Evolutionary conservation across 2,329 filamentous ascomycete species (phyloP).

Genomic region (Chrysoporthe puriensis): DNA sequence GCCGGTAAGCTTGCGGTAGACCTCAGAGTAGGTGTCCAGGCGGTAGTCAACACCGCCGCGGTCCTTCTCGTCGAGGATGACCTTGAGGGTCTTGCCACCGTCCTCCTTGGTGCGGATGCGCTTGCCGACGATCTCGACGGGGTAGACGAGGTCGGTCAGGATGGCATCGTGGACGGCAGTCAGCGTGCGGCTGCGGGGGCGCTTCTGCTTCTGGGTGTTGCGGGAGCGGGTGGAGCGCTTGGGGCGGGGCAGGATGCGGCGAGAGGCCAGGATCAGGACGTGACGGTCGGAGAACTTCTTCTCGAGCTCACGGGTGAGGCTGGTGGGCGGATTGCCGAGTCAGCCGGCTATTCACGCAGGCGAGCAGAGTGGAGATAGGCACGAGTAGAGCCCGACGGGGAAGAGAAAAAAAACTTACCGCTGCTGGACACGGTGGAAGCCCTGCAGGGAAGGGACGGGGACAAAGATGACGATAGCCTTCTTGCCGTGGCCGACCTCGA

Average conservation of each 20-base stretch:
- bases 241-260: conserved; percentile 97
- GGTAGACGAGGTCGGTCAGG: conserved; percentile 97
- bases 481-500: conserved; percentile 99
- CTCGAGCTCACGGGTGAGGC: conserved; percentile 99
- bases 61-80: conserved; percentile 99
- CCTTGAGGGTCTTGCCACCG: conserved; percentile 97
- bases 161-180: conserved; percentile 99
- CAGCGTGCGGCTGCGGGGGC: conserved; percentile 94
- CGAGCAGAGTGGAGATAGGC: not conserved
- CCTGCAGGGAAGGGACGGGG: conserved; percentile 96
- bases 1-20: conserved; percentile 97
- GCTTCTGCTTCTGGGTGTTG: conserved; percentile 98
- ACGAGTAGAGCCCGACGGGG: not conserved
- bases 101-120: conserved; percentile 98
- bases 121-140: conserved; percentile 99
- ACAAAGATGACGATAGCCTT: conserved; percentile 99
- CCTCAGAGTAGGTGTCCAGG: conserved; percentile 99
- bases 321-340: conserved; percentile 41
- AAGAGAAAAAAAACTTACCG: conserved; percentile 67
- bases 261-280: conserved; percentile 97
- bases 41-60: conserved; percentile 98
- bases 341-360: not conserved
- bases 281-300: conserved; percentile 99
- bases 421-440: conserved; percentile 99
- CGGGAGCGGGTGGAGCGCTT: conserved; percentile 97